Evolutionary conservation across 768 basidiomycete species (phyloP), one percentile per base, ranked within the genome.

Genomic region (Russula earlei): DNA sequence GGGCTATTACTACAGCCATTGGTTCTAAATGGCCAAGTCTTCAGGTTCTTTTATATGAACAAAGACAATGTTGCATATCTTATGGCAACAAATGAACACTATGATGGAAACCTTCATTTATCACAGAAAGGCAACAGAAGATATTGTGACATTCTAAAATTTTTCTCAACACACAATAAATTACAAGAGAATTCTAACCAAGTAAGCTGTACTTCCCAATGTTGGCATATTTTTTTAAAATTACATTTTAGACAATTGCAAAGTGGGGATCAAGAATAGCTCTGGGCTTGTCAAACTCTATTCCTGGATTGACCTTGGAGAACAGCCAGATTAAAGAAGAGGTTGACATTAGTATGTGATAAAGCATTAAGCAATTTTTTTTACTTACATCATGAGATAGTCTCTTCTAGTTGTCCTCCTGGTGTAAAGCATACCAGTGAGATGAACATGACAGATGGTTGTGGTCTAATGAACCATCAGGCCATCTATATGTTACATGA

Each of bases 221-320:
- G 65, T 55, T 42, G 11, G 10, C 37, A 20, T 7, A 42, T 45
- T 37, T 29, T 24, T 1, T 17, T 40, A 24, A 48, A 9, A n/a
- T 48, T 20, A 44, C 41, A 45, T 11, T 52, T 3, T 38, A 85
- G 84, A 71, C 74, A 11, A 76, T 84, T 69, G 71, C 78, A 1
- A 86, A 87, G 67, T 86, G 80, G 77, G 71, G 76, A 12, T 74
- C 83, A n/a, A 75, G 84, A 0, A 80, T 79, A 58, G 74, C 77
- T 0, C 72, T 87, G 9, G 82, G 79, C 0, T 65, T 85, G 6
- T 86, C 85, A 0, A 85, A 76, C 48, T 85, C 84, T 1, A 70
- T 79, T 4, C 84, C 84, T 6, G 83, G 81, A 0, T 67, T 78
- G 3, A 59, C 68, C 7, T 55, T 86, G 3, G 56, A 68, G 0